These are phyloP conservation scores for Verbena officinalis DNA, from an alignment of 257 asterid genomes.

Conservation along the genomic window DNA sequence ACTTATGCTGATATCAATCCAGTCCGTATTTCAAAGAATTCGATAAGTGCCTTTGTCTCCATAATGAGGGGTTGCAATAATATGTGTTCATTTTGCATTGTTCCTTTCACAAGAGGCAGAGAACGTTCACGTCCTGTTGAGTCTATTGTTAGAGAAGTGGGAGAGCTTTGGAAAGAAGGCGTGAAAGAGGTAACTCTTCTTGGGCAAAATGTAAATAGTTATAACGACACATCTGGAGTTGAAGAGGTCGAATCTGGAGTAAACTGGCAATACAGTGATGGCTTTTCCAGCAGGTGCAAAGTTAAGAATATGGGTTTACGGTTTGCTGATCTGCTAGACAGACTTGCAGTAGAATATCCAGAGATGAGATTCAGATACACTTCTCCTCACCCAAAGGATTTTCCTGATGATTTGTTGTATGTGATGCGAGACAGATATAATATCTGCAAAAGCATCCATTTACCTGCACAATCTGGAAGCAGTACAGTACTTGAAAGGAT, in stretches of 20 bases:
- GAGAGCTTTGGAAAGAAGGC: conserved; percentile 87
- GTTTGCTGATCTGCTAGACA: conserved; percentile 88
- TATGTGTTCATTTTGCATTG: conserved; percentile 98
- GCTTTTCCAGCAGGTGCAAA: conserved; percentile 78
- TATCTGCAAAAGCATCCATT: conserved; percentile 90
- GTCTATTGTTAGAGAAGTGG: conserved; percentile 91
- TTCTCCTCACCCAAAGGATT: conserved; percentile 98
- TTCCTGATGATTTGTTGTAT: conserved; percentile 84
- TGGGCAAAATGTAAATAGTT: conserved; percentile 97
- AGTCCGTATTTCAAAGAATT: conserved; percentile 89
- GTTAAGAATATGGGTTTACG: conserved; percentile 88
- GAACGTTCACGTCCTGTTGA: conserved; percentile 95
- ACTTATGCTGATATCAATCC: conserved; percentile 97
- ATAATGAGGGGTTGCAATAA: conserved; percentile 99
- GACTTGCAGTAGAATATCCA: conserved; percentile 84
- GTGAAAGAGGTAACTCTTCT: conserved; percentile 97
- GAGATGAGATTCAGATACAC: conserved; percentile 98
- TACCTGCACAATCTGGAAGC: conserved; percentile 95
- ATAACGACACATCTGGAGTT: conserved; percentile 71
- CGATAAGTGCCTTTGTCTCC: conserved; percentile 92
- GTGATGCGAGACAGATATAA: conserved; percentile 90
- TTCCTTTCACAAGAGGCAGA: conserved; percentile 97
- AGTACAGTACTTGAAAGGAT: conserved; percentile 80
- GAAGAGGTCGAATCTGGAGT: conserved; percentile 73
- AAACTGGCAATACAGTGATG: conserved; percentile 89